phyloP scores from a whole-genome alignment of 2,329 filamentous ascomycete genomes.

The Botrytis elliptica region DNA sequence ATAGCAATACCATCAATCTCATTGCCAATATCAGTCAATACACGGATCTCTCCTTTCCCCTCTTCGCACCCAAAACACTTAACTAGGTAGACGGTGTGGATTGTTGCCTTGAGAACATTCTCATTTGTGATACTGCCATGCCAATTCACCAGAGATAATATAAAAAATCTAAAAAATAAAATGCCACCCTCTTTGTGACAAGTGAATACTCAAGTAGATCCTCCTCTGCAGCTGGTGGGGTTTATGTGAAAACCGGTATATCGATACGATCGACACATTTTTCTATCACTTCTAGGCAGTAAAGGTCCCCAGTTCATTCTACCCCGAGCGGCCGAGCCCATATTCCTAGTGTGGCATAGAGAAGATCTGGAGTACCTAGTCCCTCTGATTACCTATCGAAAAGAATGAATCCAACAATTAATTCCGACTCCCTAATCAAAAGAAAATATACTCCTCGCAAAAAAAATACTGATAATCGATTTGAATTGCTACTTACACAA shows the following conservation, averaged over 20 bases:
- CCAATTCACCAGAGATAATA: background rate
- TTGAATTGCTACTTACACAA: background rate
- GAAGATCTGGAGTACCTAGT: background rate
- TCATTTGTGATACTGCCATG: background rate
- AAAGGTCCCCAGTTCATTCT: background rate
- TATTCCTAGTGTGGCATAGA: background rate
- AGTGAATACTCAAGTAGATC: background rate
- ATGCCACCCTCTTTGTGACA: background rate
- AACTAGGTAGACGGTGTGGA: background rate
- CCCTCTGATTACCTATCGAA: background rate
- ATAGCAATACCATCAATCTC: background rate
- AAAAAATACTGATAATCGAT: background rate
- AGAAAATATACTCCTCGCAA: constrained; percentile 9
- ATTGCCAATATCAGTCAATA: background rate
- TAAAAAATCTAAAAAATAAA: background rate
- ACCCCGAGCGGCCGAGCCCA: background rate
- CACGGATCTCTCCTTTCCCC: background rate
- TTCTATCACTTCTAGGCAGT: background rate
- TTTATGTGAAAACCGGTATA: background rate
- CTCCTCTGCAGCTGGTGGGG: background rate
- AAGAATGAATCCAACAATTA: background rate
- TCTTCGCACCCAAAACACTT: too few species aligned
- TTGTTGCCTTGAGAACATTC: background rate
- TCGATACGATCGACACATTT: constrained; percentile 1
- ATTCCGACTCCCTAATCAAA: constrained; percentile 1